A percentile compares a stretch with the other conserved stretches of the same genome.
These are phyloP conservation scores for Sporobolomyces pararoseus DNA, from an alignment of 768 basidiomycete genomes.

Conservation along the genomic window DNA sequence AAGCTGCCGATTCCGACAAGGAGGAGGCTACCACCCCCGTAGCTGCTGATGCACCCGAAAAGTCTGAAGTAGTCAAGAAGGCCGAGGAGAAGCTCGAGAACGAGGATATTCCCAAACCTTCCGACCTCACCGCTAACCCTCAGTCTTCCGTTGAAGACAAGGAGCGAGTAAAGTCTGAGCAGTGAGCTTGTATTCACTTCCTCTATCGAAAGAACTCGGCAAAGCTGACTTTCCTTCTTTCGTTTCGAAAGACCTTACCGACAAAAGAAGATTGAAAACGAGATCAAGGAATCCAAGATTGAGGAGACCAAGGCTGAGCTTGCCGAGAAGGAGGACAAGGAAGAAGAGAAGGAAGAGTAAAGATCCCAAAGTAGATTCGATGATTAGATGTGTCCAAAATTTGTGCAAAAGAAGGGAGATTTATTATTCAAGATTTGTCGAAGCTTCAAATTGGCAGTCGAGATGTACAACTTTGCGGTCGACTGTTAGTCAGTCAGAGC, in stretches of 20 bases:
- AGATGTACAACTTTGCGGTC: too few relatives aligned
- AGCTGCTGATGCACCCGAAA: slow-evolving; percentile 4
- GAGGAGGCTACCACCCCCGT: slow-evolving; percentile 7
- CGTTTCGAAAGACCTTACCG: neutral
- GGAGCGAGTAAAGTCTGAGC: slow-evolving; percentile 12
- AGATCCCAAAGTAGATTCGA: neutral
- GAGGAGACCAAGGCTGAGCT: slow-evolving; percentile 19
- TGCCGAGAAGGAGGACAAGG: neutral
- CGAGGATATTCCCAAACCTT: slow-evolving; percentile 6
- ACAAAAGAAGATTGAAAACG: slow-evolving; percentile 2
- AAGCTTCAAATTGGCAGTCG: too few relatives aligned
- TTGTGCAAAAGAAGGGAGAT: neutral
- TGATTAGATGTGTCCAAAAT: neutral
- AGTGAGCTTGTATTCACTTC: neutral
- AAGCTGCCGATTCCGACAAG: neutral
- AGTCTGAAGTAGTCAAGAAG: slow-evolving; percentile 5
- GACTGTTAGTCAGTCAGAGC: too few relatives aligned
- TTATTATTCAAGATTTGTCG: too few relatives aligned
- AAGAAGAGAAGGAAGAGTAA: neutral
- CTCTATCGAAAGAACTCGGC: neutral
- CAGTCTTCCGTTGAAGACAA: slow-evolving; percentile 1
- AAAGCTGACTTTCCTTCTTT: neutral
- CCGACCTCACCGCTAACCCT: slow-evolving; percentile 7
- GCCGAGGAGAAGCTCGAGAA: slow-evolving; percentile 10
- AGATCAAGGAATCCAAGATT: slow-evolving; percentile 19